Percentiles rank a stretch among this genome's conserved stretches.
Evolutionary conservation across 2,329 filamentous ascomycete genomes (phyloP).

Genomic region (Thelonectria discophora): DNA sequence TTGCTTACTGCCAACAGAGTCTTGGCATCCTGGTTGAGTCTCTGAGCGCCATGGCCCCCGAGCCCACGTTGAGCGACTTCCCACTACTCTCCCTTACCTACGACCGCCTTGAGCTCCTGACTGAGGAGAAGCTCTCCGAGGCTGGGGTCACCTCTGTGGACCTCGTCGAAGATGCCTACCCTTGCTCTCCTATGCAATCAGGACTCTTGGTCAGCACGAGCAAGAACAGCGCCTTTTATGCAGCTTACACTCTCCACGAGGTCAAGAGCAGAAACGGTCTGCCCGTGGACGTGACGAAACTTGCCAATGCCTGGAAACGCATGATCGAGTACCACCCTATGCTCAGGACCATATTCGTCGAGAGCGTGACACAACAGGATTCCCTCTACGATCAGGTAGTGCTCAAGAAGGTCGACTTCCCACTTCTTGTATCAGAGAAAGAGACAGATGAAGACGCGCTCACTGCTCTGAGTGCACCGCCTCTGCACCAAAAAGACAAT

Average conservation of each 20-base stretch:
- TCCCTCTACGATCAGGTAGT: slow-evolving; percentile 59
- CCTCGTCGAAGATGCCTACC: slow-evolving; percentile 46
- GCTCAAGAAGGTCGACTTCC: slow-evolving; percentile 39
- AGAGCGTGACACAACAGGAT: slow-evolving; percentile 53
- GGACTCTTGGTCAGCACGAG: slow-evolving; percentile 51
- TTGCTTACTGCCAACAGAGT: slow-evolving; percentile 23
- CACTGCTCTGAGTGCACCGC: slow-evolving; percentile 12
- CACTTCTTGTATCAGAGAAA: slow-evolving; percentile 18
- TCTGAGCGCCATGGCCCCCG: slow-evolving; percentile 6
- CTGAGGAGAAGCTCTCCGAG: slow-evolving; percentile 26
- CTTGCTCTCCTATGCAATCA: slow-evolving; percentile 50
- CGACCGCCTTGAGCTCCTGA: slow-evolving; percentile 26
- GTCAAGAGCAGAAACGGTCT: slow-evolving; percentile 32
- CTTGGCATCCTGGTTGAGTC: slow-evolving; percentile 16
- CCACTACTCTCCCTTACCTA: slow-evolving; percentile 31
- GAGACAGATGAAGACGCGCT: slow-evolving; percentile 27
- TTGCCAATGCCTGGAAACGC: slow-evolving; percentile 48
- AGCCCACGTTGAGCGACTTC: slow-evolving; percentile 33
- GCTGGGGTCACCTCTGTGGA: slow-evolving; percentile 5
- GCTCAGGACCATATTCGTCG: slow-evolving; percentile 57
- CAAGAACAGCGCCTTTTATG: slow-evolving; percentile 47
- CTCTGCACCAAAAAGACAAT: slow-evolving; percentile 12
- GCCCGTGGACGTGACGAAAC: slow-evolving; percentile 30
- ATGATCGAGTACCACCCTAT: slow-evolving; percentile 54
- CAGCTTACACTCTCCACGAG: slow-evolving; percentile 47